Conservation (phyloP, 345 rosid genomes). For the Ailanthus altissimus region DNA sequence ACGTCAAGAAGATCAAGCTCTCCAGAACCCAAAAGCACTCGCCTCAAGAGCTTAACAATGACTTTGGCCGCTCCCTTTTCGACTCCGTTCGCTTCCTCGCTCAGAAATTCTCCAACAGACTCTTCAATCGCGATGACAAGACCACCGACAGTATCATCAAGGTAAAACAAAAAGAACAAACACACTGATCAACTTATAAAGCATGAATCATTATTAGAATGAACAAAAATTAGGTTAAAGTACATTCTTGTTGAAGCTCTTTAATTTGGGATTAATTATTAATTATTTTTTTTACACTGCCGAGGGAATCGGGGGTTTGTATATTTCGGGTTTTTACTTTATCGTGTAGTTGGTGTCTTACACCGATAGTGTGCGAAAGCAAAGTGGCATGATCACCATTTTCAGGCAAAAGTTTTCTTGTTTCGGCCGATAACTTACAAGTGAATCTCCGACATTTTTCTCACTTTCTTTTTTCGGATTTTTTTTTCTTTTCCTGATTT, state of each 20-base stretch:
- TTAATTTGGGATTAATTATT: too few relatives aligned
- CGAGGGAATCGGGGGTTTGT: too few relatives aligned
- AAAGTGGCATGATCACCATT: conserved; percentile 15
- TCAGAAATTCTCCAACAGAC: conserved; percentile 29
- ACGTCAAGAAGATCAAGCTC: conserved; percentile 71
- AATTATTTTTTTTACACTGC: too few relatives aligned
- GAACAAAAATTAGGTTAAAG: neutral
- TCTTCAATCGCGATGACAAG: conserved; percentile 23
- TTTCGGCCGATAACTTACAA: neutral
- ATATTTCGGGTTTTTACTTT: neutral
- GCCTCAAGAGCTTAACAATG: conserved; percentile 32
- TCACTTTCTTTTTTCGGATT: neutral
- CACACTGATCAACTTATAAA: neutral
- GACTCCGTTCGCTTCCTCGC: conserved; percentile 56
- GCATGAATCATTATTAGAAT: neutral
- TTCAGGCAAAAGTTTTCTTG: conserved; percentile 15
- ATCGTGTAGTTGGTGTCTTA: neutral
- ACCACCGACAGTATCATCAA: conserved; percentile 52
- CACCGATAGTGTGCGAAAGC: neutral
- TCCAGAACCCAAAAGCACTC: conserved; percentile 42
- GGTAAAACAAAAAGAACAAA: conserved; percentile 36
- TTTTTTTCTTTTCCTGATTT: neutral
- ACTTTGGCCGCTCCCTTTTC: conserved; percentile 58
- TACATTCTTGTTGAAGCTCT: neutral
- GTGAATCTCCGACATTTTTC: conserved; percentile 18